These are phyloP conservation scores for Cyclostephanos tholiformis DNA, from an alignment of 108 stramenopile genomes.

Conservation along the genomic window DNA sequence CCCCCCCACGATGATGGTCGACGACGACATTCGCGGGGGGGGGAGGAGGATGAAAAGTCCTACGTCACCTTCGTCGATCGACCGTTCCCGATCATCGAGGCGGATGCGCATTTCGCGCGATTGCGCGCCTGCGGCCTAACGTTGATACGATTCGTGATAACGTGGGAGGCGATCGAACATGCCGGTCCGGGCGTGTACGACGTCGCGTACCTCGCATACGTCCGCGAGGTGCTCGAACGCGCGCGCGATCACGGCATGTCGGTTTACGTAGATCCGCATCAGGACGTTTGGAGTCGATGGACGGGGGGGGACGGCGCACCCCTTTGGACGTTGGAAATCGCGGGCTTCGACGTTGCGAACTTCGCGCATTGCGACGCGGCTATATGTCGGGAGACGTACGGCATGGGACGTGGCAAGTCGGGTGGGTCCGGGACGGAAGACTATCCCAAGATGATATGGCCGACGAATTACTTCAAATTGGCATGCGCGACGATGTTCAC, in stretches of 20 bases:
- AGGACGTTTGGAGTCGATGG: conserved; percentile 59
- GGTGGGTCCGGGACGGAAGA: background rate
- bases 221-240: conserved; percentile 11
- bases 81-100: conserved; percentile 49
- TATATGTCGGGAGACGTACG: conserved; percentile 28
- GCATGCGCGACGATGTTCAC: conserved; percentile 57
- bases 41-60: no score
- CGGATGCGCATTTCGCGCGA: conserved; percentile 34
- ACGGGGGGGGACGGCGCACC: conserved; percentile 57
- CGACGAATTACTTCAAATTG: conserved; percentile 55
- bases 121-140: conserved; percentile 40
- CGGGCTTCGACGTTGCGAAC: conserved; percentile 39
- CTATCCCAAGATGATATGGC: conserved; percentile 54
- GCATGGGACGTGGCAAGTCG: conserved; percentile 13
- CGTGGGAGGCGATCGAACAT: conserved; percentile 58
- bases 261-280: conserved; percentile 51
- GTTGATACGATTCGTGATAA: conserved; percentile 36
- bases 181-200: conserved; percentile 48
- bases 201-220: conserved; percentile 40
- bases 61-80: conserved; percentile 40
- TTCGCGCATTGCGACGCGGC: conserved; percentile 43
- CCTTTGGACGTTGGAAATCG: conserved; percentile 47
- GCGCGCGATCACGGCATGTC: conserved; percentile 31
- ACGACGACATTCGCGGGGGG: no score
- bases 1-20: no score